phyloP scores from a whole-genome alignment of 192 early-diverging fungal genomes.

The Coemansia reversa region DNA sequence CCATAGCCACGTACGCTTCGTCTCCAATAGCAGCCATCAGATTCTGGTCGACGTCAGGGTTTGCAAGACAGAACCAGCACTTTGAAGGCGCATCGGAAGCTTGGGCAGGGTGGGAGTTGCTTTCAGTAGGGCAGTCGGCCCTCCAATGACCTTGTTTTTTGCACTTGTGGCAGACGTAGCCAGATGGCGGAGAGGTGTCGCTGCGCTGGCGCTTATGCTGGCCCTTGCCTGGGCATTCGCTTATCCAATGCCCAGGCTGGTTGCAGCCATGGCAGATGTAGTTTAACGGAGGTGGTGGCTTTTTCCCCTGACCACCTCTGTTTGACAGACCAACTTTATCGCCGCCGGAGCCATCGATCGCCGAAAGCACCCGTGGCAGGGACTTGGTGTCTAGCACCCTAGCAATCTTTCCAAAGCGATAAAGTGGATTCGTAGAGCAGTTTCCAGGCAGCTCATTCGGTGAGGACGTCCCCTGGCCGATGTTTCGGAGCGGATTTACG shows the following conservation, averaged over 20 bases:
- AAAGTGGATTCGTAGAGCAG: conserved; percentile 59
- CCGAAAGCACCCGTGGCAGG: conserved; percentile 19
- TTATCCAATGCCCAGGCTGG: conserved; percentile 64
- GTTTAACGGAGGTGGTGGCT: conserved; percentile 48
- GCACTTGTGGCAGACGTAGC: conserved; percentile 57
- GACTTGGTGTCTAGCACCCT: conserved; percentile 20
- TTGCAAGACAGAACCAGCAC: conserved; percentile 97
- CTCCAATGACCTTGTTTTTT: conserved; percentile 57
- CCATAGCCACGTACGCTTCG: conserved; percentile 79
- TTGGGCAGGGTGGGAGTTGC: conserved; percentile 3
- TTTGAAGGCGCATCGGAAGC: conserved; percentile 31
- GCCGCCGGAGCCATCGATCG: conserved; percentile 56
- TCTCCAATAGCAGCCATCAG: conserved; percentile 81
- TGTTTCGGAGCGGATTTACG: conserved; percentile 61
- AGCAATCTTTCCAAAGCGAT: conserved; percentile 20
- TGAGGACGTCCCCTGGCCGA: conserved; percentile 28
- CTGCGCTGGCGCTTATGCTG: conserved; percentile 38
- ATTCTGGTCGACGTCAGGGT: conserved; percentile 87
- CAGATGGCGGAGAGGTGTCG: conserved; percentile 36
- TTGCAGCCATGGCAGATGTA: conserved; percentile 66
- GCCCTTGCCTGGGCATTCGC: conserved; percentile 59
- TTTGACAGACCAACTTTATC: conserved; percentile 31
- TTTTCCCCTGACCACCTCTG: conserved; percentile 11
- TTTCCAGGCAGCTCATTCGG: conserved; percentile 47
- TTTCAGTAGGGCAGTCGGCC: conserved; percentile 46